Evolutionary conservation across 306 rosid genomes (phyloP).

Genomic region (Quercus rubra): DNA sequence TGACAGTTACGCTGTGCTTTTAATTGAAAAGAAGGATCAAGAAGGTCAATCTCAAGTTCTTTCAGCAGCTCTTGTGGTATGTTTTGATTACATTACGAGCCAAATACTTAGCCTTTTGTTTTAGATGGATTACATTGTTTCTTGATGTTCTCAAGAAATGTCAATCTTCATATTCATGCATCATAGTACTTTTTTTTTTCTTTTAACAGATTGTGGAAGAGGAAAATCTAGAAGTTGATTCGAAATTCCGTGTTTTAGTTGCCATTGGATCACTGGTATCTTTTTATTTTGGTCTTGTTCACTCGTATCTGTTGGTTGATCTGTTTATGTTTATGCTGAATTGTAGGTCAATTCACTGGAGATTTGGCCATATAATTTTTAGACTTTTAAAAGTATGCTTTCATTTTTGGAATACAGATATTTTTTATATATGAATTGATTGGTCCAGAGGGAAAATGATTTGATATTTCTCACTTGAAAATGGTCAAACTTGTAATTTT

Average conservation of each 20-base stretch:
- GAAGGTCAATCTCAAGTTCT: constrained; percentile 97
- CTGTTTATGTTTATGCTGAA: background rate
- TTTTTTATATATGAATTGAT: background rate
- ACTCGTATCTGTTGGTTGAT: background rate
- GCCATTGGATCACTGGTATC: constrained; percentile 94
- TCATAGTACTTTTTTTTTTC: background rate
- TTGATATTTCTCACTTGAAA: background rate
- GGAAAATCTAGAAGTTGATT: constrained; percentile 62
- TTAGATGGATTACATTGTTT: background rate
- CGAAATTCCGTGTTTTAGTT: constrained; percentile 86
- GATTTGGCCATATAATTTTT: background rate
- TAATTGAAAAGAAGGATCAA: constrained; percentile 72
- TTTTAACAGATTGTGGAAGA: constrained; percentile 61
- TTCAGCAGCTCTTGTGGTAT: constrained; percentile 91
- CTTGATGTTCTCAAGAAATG: background rate
- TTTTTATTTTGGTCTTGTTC: background rate
- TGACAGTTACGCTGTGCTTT: constrained; percentile 72
- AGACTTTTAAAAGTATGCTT: background rate
- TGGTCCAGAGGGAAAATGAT: background rate
- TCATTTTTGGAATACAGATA: background rate
- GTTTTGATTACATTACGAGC: constrained; percentile 11
- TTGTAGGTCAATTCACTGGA: background rate
- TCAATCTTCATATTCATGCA: background rate
- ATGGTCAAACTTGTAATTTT: background rate
- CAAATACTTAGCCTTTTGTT: no score